Evolutionary conservation across 2,329 filamentous ascomycete genomes (phyloP), one percentile per base, ranked within the genome.

Genomic region (Ophiostoma sp.): DNA sequence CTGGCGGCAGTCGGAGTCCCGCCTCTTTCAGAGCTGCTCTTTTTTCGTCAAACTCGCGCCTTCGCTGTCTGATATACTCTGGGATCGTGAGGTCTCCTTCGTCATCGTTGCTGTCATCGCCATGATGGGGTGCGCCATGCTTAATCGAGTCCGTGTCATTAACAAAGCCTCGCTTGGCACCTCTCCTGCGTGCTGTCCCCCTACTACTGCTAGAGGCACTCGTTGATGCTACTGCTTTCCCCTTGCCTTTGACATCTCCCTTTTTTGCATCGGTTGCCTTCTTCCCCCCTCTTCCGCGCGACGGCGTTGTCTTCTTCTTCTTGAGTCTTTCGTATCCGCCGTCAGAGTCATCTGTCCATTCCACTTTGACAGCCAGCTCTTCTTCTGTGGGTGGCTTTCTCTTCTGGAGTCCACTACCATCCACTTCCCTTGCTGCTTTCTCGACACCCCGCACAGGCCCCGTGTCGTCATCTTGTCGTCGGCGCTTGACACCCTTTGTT

Each of bases 1-100:
- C 84, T 0, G 95, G 95, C 0, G 95, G 92, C 2, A 96, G 77
- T 71, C 85, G 88, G 60, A 97, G 79, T 0, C 90, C 92, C 5
- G 85, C 85, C 68, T 89, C 85, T 69, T 87, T 85, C 64, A 93
- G 79, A 41, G 77, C 77, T 47, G 86, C 81, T 64, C 79, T 80
- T n/a, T 83, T 81, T 63, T 82, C 79, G 67, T 95, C 89, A 74
- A 96, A 93, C 36, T 82, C 78, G n/a, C 77, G 80, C 38, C 89
- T 84, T n/a, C 94, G 85, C 36, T 84, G 78, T 71, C 84, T 82
- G 41, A 97, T 76, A 75, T 96, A 94, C 27, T 89, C 86, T 0
- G 93, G 93, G 2, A 95, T 81, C 63, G 81, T 79, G 0, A 75
- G 79, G 64, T 75, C 79, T 52, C 76, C 74, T 3, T 76, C 72